A percentile compares a stretch with the other conserved stretches of the same genome.
phyloP scores from a whole-genome alignment of 345 rosid species.

The Pistacia integerrima region DNA sequence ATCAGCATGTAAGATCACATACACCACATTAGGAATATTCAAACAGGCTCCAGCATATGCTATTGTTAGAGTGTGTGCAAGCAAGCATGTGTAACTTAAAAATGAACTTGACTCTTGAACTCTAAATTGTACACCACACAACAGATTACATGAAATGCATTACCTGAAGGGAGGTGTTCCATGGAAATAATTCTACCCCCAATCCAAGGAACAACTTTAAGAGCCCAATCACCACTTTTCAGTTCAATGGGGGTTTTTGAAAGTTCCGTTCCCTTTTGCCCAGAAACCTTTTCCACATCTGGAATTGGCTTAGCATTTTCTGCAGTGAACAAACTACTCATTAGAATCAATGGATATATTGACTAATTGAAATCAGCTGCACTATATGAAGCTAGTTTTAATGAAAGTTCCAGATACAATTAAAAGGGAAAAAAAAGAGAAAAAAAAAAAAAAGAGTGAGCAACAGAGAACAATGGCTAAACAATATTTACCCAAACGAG shows the following conservation, averaged over 20 bases:
- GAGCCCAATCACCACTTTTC: slow-evolving; percentile 69
- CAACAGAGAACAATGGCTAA: background rate
- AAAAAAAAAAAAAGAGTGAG: background rate
- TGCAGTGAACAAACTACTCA: slow-evolving; percentile 33
- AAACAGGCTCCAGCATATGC: background rate
- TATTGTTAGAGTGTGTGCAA: no score
- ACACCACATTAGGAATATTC: background rate
- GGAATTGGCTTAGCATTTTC: slow-evolving; percentile 62
- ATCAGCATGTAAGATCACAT: background rate
- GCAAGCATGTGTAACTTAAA: no score
- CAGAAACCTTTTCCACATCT: slow-evolving; percentile 53
- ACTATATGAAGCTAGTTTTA: background rate
- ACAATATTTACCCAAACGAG: slow-evolving; percentile 57
- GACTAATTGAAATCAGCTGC: background rate
- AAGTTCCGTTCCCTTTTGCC: slow-evolving; percentile 66
- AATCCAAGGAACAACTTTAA: slow-evolving; percentile 85
- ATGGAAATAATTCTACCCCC: slow-evolving; percentile 94
- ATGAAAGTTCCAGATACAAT: background rate
- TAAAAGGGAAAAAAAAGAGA: background rate
- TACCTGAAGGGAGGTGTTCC: slow-evolving; percentile 92
- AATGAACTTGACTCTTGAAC: no score
- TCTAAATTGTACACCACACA: no score
- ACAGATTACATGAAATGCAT: background rate
- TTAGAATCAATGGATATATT: background rate
- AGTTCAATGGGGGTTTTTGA: slow-evolving; percentile 63